Evolutionary conservation across 768 basidiomycete genomes (phyloP), one percentile per base, ranked within the genome.

Genomic region (Rhodosporidiobolus odoratus): DNA sequence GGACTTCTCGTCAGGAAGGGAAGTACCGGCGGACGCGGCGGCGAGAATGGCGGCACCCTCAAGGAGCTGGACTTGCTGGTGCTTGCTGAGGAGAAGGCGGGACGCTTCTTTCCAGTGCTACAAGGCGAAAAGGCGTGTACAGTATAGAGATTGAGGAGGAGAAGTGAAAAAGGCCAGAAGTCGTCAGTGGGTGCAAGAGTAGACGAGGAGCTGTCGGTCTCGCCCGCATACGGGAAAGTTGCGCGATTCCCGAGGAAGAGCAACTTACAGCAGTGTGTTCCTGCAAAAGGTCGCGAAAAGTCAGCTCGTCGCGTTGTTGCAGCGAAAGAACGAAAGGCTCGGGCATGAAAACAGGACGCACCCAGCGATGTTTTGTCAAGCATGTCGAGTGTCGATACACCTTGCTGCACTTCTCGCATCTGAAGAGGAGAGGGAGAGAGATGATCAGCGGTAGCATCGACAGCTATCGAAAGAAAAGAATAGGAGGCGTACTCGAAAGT

Each of bases 351-450:
- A 21, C 25, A 21, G 37, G 32, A 65, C 68, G 47, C 77, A 97
- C 94, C 95, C 95, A 98, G 41, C 95, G 89, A 78, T 98, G 95
- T 80, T 97, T 97, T 80, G 94, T 90, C 58, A 98, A 83, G 80
- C 94, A 97, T 19, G 90, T 91, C 4, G 92, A 92, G 80, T 98
- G 94, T 4, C 81, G 79, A 70, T 83, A 82, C 66, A 81, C 78
- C 89, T 97, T 97, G 47, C 88, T 87, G 80, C 94, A 98, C 76
- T 87, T 91, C 82, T 97, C 94, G 81, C 94, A 97, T 72, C 87
- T 88, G 58, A 41, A 52, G 30, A 56, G 41, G 12, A 37, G 17
- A 25, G n/a, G n/a, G n/a, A n/a, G n/a, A n/a, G n/a, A 38, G 19
- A 21, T 34, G 53, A 54, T 57, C 56, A 57, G 56, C 35, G 6